Percentiles rank a stretch among this genome's conserved stretches.
These are phyloP conservation scores for Aeschynomene evenia DNA, from an alignment of 306 rosid species.

Conservation along the genomic window DNA sequence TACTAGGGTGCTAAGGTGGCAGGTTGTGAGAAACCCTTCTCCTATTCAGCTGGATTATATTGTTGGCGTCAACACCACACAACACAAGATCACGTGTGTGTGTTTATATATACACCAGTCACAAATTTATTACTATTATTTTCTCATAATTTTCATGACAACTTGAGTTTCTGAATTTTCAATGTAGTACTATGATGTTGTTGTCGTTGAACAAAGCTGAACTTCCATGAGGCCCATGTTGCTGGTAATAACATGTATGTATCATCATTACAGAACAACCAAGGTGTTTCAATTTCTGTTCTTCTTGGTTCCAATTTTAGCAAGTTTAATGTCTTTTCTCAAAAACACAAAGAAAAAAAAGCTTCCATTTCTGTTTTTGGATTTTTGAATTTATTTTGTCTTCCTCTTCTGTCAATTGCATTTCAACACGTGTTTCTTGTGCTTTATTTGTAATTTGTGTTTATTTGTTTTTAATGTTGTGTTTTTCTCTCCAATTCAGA, in stretches of 20 bases:
- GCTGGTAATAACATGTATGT: background rate
- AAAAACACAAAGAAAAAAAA: background rate
- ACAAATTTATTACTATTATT: background rate
- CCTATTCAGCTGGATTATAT: background rate
- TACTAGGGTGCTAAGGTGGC: conserved; percentile 1
- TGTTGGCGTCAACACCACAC: background rate
- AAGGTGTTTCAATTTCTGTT: background rate
- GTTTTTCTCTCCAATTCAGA: conserved; percentile 13
- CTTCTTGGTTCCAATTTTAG: too few species aligned
- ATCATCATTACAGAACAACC: background rate
- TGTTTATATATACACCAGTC: conserved; percentile 1
- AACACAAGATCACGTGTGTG: conserved; percentile 22
- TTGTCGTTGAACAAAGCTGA: background rate
- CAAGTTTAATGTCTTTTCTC: background rate
- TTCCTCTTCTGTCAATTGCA: background rate
- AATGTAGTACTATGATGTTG: background rate
- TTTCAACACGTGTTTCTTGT: background rate
- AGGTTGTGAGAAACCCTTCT: background rate
- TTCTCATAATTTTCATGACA: background rate
- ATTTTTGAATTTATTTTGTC: background rate
- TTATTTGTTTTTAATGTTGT: background rate
- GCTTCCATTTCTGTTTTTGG: background rate
- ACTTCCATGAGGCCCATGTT: background rate
- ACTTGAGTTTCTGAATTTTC: conserved; percentile 21
- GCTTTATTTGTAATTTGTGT: background rate